Evolutionary conservation across 2,329 filamentous ascomycete genomes (phyloP).

Genomic region (Bipolaris gigantea): DNA sequence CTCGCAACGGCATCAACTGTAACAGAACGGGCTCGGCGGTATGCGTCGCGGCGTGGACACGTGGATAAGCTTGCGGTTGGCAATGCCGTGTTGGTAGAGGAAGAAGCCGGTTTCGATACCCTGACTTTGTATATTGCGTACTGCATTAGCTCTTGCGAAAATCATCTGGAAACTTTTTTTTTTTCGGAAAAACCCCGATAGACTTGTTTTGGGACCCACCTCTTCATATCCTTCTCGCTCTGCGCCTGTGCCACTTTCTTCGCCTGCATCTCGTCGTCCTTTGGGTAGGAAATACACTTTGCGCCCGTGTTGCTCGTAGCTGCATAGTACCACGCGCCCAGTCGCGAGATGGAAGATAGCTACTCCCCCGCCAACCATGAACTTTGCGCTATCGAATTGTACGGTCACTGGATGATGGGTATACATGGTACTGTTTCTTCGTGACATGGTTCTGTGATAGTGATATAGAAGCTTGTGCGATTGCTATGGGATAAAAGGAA

Average conservation of each 20-base stretch:
- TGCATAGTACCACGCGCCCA: constrained; percentile 53
- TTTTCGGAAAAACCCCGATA: not conserved
- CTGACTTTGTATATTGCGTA: constrained; percentile 23
- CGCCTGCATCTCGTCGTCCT: constrained; percentile 52
- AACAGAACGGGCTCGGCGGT: constrained; percentile 52
- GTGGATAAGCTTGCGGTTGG: constrained; percentile 47
- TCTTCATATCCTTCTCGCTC: constrained; percentile 56
- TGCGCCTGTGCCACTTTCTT: constrained; percentile 48
- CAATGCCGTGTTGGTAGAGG: constrained; percentile 50
- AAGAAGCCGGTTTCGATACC: constrained; percentile 54
- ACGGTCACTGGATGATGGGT: constrained; percentile 23
- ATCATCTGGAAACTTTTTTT: not conserved
- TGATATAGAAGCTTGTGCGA: not conserved
- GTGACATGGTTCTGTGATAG: constrained; percentile 11
- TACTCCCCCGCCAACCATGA: constrained; percentile 46
- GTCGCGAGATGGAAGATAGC: constrained; percentile 56
- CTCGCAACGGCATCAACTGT: constrained; percentile 47
- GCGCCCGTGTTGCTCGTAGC: constrained; percentile 39
- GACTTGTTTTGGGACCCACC: constrained; percentile 23
- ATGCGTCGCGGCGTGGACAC: constrained; percentile 25
- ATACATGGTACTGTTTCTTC: not conserved
- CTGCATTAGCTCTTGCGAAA: not conserved
- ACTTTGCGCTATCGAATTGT: constrained; percentile 34
- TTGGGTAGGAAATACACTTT: constrained; percentile 55
- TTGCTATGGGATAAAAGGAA: not conserved